A percentile compares a stretch with the other conserved stretches of the same genome.
phyloP scores from a whole-genome alignment of 140 eudicot species.

The Cichorium intybus region DNA sequence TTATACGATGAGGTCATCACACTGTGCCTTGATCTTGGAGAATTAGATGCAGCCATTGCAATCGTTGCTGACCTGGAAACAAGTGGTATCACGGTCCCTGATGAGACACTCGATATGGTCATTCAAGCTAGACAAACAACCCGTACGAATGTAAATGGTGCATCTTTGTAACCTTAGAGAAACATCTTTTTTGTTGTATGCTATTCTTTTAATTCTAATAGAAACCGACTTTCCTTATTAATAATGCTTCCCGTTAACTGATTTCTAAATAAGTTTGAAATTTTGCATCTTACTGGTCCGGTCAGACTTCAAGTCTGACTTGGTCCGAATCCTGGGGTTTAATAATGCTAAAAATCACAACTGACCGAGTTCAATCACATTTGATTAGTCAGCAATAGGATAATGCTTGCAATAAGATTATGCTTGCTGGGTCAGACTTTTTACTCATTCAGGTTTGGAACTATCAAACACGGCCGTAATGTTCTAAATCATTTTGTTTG shows the following conservation, averaged over 20 bases:
- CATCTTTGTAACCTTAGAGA: conserved; percentile 32
- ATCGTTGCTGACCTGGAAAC: conserved; percentile 92
- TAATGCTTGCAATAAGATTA: too few relatives aligned
- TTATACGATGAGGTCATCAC: conserved; percentile 82
- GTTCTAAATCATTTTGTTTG: too few relatives aligned
- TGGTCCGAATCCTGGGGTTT: too few relatives aligned
- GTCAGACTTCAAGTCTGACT: too few relatives aligned
- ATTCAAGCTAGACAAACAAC: conserved; percentile 77
- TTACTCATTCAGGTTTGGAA: too few relatives aligned
- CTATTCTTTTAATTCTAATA: conserved; percentile 15
- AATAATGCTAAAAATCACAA: too few relatives aligned
- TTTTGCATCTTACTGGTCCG: too few relatives aligned
- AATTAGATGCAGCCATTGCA: conserved; percentile 91
- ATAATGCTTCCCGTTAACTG: background rate
- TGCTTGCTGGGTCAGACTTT: too few relatives aligned
- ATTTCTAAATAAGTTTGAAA: too few relatives aligned
- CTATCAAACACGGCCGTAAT: too few relatives aligned
- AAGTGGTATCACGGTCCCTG: conserved; percentile 80
- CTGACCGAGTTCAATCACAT: too few relatives aligned
- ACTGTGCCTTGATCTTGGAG: conserved; percentile 86
- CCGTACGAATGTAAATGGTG: conserved; percentile 44
- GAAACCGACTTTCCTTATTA: conserved; percentile 14
- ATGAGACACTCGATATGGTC: conserved; percentile 77
- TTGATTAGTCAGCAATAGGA: too few relatives aligned
- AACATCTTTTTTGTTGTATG: conserved; percentile 24